Percentiles rank a stretch among this genome's conserved stretches.
Conservation (phyloP, 768 basidiomycete genomes). For the Pisolithus tinctorius region DNA sequence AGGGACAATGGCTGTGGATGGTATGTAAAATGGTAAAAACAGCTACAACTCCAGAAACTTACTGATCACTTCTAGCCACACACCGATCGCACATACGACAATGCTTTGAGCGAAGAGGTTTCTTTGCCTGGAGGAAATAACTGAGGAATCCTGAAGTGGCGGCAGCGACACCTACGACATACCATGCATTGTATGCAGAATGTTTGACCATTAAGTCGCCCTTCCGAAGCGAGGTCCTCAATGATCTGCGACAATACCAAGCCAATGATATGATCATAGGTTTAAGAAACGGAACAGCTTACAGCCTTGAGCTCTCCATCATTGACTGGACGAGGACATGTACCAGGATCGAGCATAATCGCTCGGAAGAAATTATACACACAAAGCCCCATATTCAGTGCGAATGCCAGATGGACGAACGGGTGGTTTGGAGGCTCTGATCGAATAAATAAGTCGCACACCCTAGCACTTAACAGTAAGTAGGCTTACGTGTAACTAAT, state of each 20-base stretch:
- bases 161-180: conserved; percentile 11
- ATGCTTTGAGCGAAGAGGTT: conserved; percentile 92
- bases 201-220: conserved; percentile 88
- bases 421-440: conserved; percentile 74
- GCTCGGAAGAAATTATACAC: conserved; percentile 89
- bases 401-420: conserved; percentile 71
- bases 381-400: conserved; percentile 62
- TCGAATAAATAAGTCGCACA: neutral
- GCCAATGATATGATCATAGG: neutral
- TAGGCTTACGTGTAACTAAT: conserved; percentile 57
- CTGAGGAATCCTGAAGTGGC: neutral
- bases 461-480: neutral
- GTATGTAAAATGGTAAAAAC: conserved; percentile 1
- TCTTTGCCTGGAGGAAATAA: conserved; percentile 50
- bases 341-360: conserved; percentile 84
- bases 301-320: conserved; percentile 88
- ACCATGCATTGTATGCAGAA: conserved; percentile 97
- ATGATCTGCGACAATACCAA: conserved; percentile 52
- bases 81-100: conserved; percentile 90
- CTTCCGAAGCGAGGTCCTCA: conserved; percentile 84
- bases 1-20: conserved; percentile 80
- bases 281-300: conserved; percentile 19
- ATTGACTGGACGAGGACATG: conserved; percentile 70
- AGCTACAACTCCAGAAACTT: conserved; percentile 24
- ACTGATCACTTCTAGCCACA: conserved; percentile 91